Percentiles rank a stretch among this genome's conserved stretches.
phyloP scores from a whole-genome alignment of 2,329 filamentous ascomycete species.

The Fusarium sp. region DNA sequence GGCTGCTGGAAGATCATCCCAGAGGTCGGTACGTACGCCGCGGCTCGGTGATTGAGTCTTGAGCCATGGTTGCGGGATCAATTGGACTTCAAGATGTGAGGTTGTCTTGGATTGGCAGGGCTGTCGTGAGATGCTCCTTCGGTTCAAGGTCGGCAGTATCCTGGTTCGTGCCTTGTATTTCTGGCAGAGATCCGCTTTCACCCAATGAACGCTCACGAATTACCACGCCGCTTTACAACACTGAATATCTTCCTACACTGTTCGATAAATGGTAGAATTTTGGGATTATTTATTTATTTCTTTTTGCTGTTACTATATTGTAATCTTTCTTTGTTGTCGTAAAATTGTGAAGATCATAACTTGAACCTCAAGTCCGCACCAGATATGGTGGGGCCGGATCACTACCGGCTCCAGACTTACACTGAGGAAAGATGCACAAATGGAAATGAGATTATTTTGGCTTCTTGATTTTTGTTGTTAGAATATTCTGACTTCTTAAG shows the following conservation, averaged over 20 bases:
- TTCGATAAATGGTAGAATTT: neutral
- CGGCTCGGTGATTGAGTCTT: slow-evolving; percentile 54
- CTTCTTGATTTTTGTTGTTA: no score
- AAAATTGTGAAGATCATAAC: slow-evolving; percentile 8
- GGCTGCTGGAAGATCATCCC: slow-evolving; percentile 7
- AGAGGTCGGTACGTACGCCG: slow-evolving; percentile 53
- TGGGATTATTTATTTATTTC: neutral
- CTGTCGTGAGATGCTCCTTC: slow-evolving; percentile 47
- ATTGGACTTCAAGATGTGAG: slow-evolving; percentile 52
- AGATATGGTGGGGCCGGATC: slow-evolving; percentile 32
- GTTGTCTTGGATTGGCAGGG: slow-evolving; percentile 47
- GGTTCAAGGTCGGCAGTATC: slow-evolving; percentile 50
- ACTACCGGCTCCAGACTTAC: slow-evolving; percentile 15
- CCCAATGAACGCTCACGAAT: slow-evolving; percentile 46
- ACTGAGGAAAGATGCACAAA: slow-evolving; percentile 5
- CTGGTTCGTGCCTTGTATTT: slow-evolving; percentile 45
- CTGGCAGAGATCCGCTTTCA: slow-evolving; percentile 37
- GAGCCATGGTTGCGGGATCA: slow-evolving; percentile 55
- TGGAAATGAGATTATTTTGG: neutral
- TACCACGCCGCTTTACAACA: slow-evolving; percentile 41
- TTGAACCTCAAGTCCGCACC: slow-evolving; percentile 12
- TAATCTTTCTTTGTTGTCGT: neutral
- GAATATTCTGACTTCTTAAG: neutral
- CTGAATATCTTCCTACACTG: neutral
- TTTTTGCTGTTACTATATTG: rapidly evolving